These are phyloP conservation scores for Claviceps humidiphila DNA, from an alignment of 2,329 filamentous ascomycete genomes.

Conservation along the genomic window DNA sequence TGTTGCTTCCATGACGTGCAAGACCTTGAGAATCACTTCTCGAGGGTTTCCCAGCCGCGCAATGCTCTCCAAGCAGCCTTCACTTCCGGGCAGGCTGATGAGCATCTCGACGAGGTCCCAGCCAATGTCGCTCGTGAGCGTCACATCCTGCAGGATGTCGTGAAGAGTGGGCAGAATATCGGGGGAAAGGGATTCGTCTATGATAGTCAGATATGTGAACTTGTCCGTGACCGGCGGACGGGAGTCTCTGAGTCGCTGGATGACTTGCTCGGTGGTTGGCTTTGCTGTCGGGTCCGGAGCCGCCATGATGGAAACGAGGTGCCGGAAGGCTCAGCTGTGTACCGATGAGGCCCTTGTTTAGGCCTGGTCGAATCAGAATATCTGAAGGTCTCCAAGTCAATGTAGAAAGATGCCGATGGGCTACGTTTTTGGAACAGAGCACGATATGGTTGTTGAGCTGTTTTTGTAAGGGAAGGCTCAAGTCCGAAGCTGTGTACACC, in stretches of 20 bases:
- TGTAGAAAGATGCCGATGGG: too few relatives aligned
- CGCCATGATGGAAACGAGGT: slow-evolving; percentile 1
- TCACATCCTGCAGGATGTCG: slow-evolving; percentile 52
- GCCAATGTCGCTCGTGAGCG: slow-evolving; percentile 62
- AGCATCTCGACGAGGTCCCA: slow-evolving; percentile 75
- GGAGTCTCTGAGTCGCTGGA: slow-evolving; percentile 34
- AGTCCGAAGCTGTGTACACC: too few relatives aligned
- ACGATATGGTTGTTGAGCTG: too few relatives aligned
- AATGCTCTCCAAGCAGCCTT: slow-evolving; percentile 58
- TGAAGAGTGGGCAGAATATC: slow-evolving; percentile 56
- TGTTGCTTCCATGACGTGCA: slow-evolving; percentile 53
- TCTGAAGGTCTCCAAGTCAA: too few relatives aligned
- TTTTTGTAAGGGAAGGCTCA: too few relatives aligned
- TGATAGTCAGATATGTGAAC: slow-evolving; percentile 65
- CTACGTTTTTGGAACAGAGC: too few relatives aligned
- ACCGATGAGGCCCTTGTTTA: too few relatives aligned
- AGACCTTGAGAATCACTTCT: slow-evolving; percentile 69
- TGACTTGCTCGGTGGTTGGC: slow-evolving; percentile 24
- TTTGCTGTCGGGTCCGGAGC: slow-evolving; percentile 10
- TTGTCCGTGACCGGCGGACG: slow-evolving; percentile 45
- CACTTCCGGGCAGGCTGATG: slow-evolving; percentile 52
- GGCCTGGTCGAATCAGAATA: too few relatives aligned
- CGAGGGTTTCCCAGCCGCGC: slow-evolving; percentile 67
- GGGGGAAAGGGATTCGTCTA: slow-evolving; percentile 58
- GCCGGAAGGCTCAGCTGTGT: too few relatives aligned